Conservation (phyloP, 75 land plant species). For the Cunninghamia lanceolata region DNA sequence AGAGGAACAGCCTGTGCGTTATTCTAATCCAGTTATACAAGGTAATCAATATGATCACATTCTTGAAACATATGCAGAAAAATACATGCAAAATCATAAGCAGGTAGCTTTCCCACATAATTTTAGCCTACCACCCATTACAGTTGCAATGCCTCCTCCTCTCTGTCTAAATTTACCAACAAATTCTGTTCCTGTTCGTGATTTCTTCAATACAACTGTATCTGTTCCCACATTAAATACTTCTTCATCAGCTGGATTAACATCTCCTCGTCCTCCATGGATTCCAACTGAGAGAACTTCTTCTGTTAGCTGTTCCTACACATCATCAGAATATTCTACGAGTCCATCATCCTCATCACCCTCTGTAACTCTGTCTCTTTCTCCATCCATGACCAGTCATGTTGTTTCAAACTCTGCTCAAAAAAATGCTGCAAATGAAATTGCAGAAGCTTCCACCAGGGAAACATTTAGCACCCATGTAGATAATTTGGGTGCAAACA, state of each 20-base stretch:
- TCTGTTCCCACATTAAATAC: slow-evolving; percentile 31
- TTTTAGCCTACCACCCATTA: background rate
- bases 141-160: slow-evolving; percentile 35
- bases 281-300: slow-evolving; percentile 20
- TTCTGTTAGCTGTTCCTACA: background rate
- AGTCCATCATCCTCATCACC: slow-evolving; percentile 38
- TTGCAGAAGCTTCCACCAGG: slow-evolving; percentile 28
- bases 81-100: slow-evolving; percentile 47
- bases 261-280: slow-evolving; percentile 57
- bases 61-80: slow-evolving; percentile 69
- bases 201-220: slow-evolving; percentile 28
- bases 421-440: slow-evolving; percentile 8
- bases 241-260: slow-evolving; percentile 2
- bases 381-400: slow-evolving; percentile 28
- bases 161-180: background rate
- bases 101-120: background rate
- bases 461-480: background rate
- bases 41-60: slow-evolving; percentile 53
- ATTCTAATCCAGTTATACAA: slow-evolving; percentile 23
- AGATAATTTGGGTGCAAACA: slow-evolving; percentile 14
- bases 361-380: slow-evolving; percentile 49
- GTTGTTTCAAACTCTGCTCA: slow-evolving; percentile 8
- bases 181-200: background rate
- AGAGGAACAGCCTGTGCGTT: slow-evolving; percentile 8
- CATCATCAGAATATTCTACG: slow-evolving; percentile 7